Evolutionary conservation across 2,329 filamentous ascomycete genomes (phyloP).

Genomic region (Stemphylium beticola): DNA sequence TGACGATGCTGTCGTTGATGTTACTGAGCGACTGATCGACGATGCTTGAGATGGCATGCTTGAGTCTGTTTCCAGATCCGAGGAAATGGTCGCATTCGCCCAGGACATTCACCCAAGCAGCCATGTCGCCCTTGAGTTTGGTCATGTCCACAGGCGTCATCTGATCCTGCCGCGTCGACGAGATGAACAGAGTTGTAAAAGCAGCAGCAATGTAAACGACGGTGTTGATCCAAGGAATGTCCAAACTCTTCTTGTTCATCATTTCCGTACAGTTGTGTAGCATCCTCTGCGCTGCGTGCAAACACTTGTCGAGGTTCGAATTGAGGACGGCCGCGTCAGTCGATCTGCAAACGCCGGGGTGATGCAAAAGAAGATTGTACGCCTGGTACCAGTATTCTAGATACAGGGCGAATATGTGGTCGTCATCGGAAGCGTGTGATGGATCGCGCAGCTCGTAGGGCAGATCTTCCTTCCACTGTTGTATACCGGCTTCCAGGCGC

Average conservation of each 20-base stretch:
- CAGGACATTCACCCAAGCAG: conserved; percentile 71
- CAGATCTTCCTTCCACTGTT: conserved; percentile 67
- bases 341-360: conserved; percentile 59
- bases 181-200: conserved; percentile 73
- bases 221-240: conserved; percentile 79
- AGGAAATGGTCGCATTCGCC: conserved; percentile 70
- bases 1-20: conserved; percentile 54
- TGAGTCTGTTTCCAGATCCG: conserved; percentile 56
- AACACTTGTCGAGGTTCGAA: conserved; percentile 63
- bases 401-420: conserved; percentile 57
- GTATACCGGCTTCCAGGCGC: conserved; percentile 69
- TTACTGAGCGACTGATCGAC: conserved; percentile 57
- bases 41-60: conserved; percentile 57
- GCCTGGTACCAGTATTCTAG: conserved; percentile 58
- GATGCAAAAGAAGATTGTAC: conserved; percentile 59
- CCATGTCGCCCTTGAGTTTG: conserved; percentile 70
- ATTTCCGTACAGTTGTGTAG: conserved; percentile 66
- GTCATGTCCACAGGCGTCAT: conserved; percentile 65
- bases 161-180: conserved; percentile 69
- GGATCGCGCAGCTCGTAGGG: conserved; percentile 65
- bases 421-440: conserved; percentile 52
- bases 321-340: conserved; percentile 66
- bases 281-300: conserved; percentile 69
- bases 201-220: conserved; percentile 75
- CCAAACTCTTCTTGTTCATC: conserved; percentile 69